These are phyloP conservation scores for Dacryopinax primogenitus DNA, from an alignment of 768 basidiomycete genomes.

Conservation along the genomic window DNA sequence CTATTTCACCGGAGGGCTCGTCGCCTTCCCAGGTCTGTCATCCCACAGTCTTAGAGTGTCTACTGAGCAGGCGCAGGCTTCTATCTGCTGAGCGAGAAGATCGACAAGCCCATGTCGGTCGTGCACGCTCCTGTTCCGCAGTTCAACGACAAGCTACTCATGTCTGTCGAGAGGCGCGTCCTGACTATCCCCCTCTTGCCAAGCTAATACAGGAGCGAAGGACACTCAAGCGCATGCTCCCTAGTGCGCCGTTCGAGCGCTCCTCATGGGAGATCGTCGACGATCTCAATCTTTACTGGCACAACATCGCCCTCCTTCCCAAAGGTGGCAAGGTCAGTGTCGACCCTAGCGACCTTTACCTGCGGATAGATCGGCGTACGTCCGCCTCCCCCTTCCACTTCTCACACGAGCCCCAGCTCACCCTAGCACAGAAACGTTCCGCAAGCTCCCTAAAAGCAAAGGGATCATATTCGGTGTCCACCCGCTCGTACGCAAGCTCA, in stretches of 20 bases:
- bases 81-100: slow-evolving; percentile 27
- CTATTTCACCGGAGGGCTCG: slow-evolving; percentile 29
- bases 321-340: slow-evolving; percentile 2
- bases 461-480: slow-evolving; percentile 30
- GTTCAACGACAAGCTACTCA: slow-evolving; percentile 28
- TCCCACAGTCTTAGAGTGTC: not conserved
- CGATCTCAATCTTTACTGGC: slow-evolving; percentile 24
- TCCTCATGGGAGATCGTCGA: slow-evolving; percentile 29
- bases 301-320: slow-evolving; percentile 16
- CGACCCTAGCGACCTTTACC: not conserved
- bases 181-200: not conserved
- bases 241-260: slow-evolving; percentile 29
- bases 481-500: slow-evolving; percentile 25
- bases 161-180: slow-evolving; percentile 25
- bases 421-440: slow-evolving; percentile 29
- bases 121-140: slow-evolving; percentile 26
- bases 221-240: slow-evolving; percentile 28
- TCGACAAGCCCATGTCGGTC: slow-evolving; percentile 23
- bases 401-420: slow-evolving; percentile 20
- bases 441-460: slow-evolving; percentile 26
- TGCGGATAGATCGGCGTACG: not conserved
- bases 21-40: slow-evolving; percentile 25
- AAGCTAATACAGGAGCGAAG: not conserved
- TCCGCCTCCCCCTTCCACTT: not conserved
- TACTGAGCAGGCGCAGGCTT: slow-evolving; percentile 19